phyloP scores from a whole-genome alignment of 805 yeast species.

The Wickerhamiella domercqiae region DNA sequence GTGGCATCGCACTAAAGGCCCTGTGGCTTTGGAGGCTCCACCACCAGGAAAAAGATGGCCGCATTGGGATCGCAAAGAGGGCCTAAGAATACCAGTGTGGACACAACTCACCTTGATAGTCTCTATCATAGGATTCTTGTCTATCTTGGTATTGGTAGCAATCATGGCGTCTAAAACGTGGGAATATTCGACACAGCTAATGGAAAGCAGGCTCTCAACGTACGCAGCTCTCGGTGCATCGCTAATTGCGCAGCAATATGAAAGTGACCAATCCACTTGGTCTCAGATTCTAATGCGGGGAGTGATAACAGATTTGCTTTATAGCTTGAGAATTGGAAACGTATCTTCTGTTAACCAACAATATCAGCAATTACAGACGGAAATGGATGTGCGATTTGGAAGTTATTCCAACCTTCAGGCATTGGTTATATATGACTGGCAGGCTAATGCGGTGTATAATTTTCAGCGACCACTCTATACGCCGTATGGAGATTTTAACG shows the following conservation, averaged over 20 bases:
- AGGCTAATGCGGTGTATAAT: neutral
- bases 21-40: too few species aligned
- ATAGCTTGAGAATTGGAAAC: neutral
- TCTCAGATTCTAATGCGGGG: neutral
- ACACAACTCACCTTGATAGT: conserved; percentile 13
- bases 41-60: too few species aligned
- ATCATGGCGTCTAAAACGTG: conserved; percentile 11
- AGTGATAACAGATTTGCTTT: neutral
- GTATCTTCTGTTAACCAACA: neutral
- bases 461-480: neutral
- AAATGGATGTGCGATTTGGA: neutral
- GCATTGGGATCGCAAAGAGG: neutral
- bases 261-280: neutral
- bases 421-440: neutral
- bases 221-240: conserved; percentile 13
- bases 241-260: conserved; percentile 7
- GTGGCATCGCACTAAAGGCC: too few species aligned
- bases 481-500: neutral
- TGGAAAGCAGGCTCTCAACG: conserved; percentile 10
- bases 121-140: conserved; percentile 10
- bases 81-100: conserved; percentile 14
- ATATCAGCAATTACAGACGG: neutral
- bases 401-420: neutral
- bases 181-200: conserved; percentile 10
- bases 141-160: conserved; percentile 9